Base-by-base conservation (phyloP, 139 green algal species). In the Tetradesmus obliquus region DNA sequence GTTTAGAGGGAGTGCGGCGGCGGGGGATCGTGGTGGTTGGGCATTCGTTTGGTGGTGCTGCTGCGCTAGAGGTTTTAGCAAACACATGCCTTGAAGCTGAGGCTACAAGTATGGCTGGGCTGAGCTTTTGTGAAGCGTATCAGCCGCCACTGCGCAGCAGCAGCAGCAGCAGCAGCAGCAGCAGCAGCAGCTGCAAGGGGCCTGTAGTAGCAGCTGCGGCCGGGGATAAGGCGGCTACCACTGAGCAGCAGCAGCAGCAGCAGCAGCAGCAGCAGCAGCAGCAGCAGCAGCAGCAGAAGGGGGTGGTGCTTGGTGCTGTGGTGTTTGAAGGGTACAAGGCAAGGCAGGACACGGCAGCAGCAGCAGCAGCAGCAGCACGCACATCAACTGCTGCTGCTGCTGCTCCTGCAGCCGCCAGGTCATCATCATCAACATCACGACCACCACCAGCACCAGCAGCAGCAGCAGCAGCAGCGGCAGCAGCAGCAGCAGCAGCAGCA, bases 21-120 rank as follows among this genome's bases (percentile, higher is more conserved):
- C 84, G 84, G 6, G 84, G 84, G 15, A 55, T 88, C 12, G 84
- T 88, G 57, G 55, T 88, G n/a, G n/a, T 88, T 8, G 22, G 22
- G 17, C 84, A 88, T 20, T 88, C 84, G 57, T 55, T 57, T n/a
- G 84, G 84, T 3, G 84, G 84, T 17, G 22, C 57, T 17, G 84
- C 72, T 9, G 32, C 84, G 0, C 17, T 79, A n/a, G 57, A 88
- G 55, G 79, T 88, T 7, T 9, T 88, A n/a, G 84, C 20, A 9
- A 12, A 79, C 3, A 79, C 55, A 5, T 88, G 84, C 20, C 10
- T 62, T 58, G 57, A 22, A 45, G n/a, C 32, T 3, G 17, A 55
- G 9, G 19, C n/a, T 9, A 15, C 3, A 2, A 54, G 20, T 71
- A 60, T 20, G 2, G 1, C 19, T 19, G 57, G 1, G 2, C 32